A percentile compares a stretch with the other conserved stretches of the same genome.
These are phyloP conservation scores for Multifurca ochricompacta DNA, from an alignment of 768 basidiomycete genomes.

Conservation along the genomic window DNA sequence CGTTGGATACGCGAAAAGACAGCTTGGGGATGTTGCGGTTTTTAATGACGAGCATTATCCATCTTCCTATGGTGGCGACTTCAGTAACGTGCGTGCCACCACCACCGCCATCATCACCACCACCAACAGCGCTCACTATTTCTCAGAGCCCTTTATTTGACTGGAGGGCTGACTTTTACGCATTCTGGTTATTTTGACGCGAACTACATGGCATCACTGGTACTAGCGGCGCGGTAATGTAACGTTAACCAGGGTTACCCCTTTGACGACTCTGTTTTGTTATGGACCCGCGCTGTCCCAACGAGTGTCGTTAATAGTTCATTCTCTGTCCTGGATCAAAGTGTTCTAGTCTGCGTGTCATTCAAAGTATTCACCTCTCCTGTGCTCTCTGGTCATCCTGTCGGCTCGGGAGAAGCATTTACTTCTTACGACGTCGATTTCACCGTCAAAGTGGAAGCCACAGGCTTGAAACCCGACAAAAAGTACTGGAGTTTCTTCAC, in stretches of 20 bases:
- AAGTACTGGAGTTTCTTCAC: slow-evolving; percentile 49
- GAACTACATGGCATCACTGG: too few species aligned
- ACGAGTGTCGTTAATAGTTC: slow-evolving; percentile 24
- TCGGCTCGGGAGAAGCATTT: slow-evolving; percentile 43
- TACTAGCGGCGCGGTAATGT: too few species aligned
- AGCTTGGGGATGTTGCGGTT: slow-evolving; percentile 29
- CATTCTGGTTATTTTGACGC: slow-evolving; percentile 35
- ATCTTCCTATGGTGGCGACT: slow-evolving; percentile 42
- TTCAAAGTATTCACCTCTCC: slow-evolving; percentile 37
- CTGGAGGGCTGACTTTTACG: slow-evolving; percentile 44
- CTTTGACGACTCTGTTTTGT: slow-evolving; percentile 42
- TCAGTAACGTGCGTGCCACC: slow-evolving; percentile 35
- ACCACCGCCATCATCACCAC: not conserved
- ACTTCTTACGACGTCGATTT: slow-evolving; percentile 52
- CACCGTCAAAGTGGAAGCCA: slow-evolving; percentile 54
- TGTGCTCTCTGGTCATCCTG: slow-evolving; percentile 29
- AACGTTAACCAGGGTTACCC: slow-evolving; percentile 57
- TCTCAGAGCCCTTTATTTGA: slow-evolving; percentile 37
- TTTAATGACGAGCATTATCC: slow-evolving; percentile 45
- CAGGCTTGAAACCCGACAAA: slow-evolving; percentile 40
- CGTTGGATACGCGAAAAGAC: slow-evolving; percentile 30
- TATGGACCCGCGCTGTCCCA: slow-evolving; percentile 51
- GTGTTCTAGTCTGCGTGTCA: slow-evolving; percentile 43
- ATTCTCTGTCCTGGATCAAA: slow-evolving; percentile 35
- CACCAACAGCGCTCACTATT: not conserved